Evolutionary conservation across 2,329 filamentous ascomycete genomes (phyloP), one percentile per base, ranked within the genome.

Genomic region (Coleophoma eucalyptorum): DNA sequence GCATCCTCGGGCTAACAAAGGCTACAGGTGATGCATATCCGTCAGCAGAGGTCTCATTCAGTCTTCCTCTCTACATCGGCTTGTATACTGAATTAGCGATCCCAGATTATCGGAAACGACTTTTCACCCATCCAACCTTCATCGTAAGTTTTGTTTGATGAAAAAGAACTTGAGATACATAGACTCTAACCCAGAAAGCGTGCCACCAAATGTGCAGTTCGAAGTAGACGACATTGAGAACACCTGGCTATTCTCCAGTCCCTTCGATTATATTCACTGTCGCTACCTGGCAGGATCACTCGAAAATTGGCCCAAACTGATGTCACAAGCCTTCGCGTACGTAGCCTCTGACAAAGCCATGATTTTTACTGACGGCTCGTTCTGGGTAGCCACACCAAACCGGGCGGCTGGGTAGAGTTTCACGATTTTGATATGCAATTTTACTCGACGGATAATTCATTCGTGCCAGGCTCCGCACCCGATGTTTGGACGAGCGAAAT

Each of bases 181-280:
- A 26, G 26, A 26, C 6, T 3, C 35, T 38, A 81, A 59, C 76
- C 77, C 5, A 70, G 69, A 15, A 73, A 44, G 56, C 55, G 52
- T 63, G 13, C 60, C 62, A 13, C 52, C 54, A 20, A 54, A 54
- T 49, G 60, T 58, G 16, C 56, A 49, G 12, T 64, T 63, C 44
- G 61, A 62, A 44, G 54, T 64, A 35, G 62, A 65, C 47, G 59
- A 65, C 49, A 59, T 58, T 6, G 58, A 64, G 41, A 58, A 61
- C 7, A 59, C 62, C 31, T 64, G 63, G 62, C 13, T 62, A 16
- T 62, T 61, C 41, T 54, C 61, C 66, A 32, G 67, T 55, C 64
- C 73, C 35, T 70, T 64, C 49, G 67, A 62, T 50, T 68, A 53
- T 50, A 60, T 60, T 41, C 58, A 63, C 31, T 58, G 58, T 13